These are phyloP conservation scores for Exutisphaerella laricina DNA, from an alignment of 2,329 filamentous ascomycete genomes.

Conservation along the genomic window DNA sequence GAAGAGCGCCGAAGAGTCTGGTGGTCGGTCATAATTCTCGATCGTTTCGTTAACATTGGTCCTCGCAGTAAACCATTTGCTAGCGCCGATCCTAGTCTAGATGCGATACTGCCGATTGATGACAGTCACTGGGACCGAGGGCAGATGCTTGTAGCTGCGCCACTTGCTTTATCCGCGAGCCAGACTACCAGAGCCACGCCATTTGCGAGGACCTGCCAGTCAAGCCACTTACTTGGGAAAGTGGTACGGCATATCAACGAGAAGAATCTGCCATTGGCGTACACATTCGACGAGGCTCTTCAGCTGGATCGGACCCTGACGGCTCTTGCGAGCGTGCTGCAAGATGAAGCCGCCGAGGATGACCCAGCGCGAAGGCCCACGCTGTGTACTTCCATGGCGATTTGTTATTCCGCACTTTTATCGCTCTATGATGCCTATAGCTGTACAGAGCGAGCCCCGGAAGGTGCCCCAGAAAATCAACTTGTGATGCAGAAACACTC, in stretches of 20 bases:
- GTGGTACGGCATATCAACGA: slow-evolving; percentile 32
- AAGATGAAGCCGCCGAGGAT: slow-evolving; percentile 23
- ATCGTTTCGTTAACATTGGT: slow-evolving; percentile 35
- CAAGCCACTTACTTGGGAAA: slow-evolving; percentile 33
- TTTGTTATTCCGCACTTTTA: slow-evolving; percentile 32
- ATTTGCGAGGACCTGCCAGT: slow-evolving; percentile 35
- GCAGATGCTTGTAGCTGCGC: slow-evolving; percentile 25
- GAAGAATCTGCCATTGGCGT: slow-evolving; percentile 24
- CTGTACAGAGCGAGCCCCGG: slow-evolving; percentile 29
- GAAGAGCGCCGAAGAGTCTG: slow-evolving; percentile 46
- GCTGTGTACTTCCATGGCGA: slow-evolving; percentile 31
- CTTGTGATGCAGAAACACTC: slow-evolving; percentile 33
- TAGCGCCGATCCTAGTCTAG: slow-evolving; percentile 21
- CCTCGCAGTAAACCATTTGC: slow-evolving; percentile 26
- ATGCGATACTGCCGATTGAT: slow-evolving; percentile 33
- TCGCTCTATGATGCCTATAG: slow-evolving; percentile 32
- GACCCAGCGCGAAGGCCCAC: slow-evolving; percentile 14
- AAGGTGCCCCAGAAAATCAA: slow-evolving; percentile 30
- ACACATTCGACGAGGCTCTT: slow-evolving; percentile 32
- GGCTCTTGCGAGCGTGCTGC: slow-evolving; percentile 29
- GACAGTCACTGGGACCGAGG: slow-evolving; percentile 39
- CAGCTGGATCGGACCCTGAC: slow-evolving; percentile 32
- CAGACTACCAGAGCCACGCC: slow-evolving; percentile 24
- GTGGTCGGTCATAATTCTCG: slow-evolving; percentile 47
- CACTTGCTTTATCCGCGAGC: slow-evolving; percentile 23